Evolutionary conservation across 1,139 yeast species (phyloP), one percentile per base, ranked within the genome.

Genomic region (Sugiyamaella paludigena): DNA sequence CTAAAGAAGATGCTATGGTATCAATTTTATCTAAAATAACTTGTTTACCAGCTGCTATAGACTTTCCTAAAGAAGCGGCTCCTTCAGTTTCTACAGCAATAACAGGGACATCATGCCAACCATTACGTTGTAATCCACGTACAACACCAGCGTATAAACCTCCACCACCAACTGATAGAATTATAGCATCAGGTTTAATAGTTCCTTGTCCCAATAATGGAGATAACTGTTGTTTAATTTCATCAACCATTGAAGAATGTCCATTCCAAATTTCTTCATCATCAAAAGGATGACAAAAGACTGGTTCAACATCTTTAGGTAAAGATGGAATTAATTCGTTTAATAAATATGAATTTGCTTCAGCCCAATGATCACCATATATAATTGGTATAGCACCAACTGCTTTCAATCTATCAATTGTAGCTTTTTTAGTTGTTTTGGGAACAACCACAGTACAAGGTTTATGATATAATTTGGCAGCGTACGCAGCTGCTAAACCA

Each of bases 111-210:
- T 66, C 60, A 4, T 61, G 50, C 52, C 77, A 58, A 1, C 67
- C 64, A 54, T 76, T 66, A 37, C 71, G 67, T 39, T 70, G 64
- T 50, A 83, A 62, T 0, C 91, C 91, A 49, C 68, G 64, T 37
- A 80, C 76, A 5, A 84, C 67, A 0, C 92, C 92, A 58, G 76
- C 74, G 66, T 78, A 82, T 29, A 84, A 71, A 0, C 92, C 91
- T 6, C 89, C 91, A 4, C 91, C 92, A 7, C 91, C 92, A 44
- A 81, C 80, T 27, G 88, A 79, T 58, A 87, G 77, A 0, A 83
- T 79, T 36, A 84, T 70, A 0, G 83, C 87, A 56, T 76, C 80
- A 7, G 85, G 72, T 36, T 67, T 68, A 13, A 49, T 35, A 8
- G 60, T 40, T 13, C 8, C 44, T 19, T 42, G 30, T 11, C 67